These are phyloP conservation scores for Lipomyces kockii DNA, from an alignment of 805 yeast species.

Conservation along the genomic window DNA sequence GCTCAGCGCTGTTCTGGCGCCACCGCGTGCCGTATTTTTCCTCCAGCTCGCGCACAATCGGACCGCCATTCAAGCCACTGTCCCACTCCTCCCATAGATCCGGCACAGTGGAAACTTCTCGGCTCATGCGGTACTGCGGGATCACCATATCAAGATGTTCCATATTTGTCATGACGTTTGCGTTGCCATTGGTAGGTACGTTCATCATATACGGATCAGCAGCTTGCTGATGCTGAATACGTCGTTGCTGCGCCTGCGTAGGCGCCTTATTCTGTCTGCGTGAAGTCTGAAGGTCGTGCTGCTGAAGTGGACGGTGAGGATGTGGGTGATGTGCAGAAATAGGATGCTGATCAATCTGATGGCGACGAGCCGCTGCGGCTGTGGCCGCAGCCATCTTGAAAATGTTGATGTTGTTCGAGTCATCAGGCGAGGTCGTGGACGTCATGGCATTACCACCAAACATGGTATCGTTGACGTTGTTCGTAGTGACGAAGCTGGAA, in stretches of 20 bases:
- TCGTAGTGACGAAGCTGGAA: background rate
- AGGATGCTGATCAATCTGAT: conserved; percentile 7
- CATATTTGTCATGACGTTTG: conserved; percentile 12
- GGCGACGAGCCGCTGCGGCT: conserved; percentile 6
- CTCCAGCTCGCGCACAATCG: conserved; percentile 29
- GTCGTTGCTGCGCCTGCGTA: conserved; percentile 23
- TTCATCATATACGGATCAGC: conserved; percentile 21
- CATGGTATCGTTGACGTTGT: conserved; percentile 5
- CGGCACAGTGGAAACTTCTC: conserved; percentile 30
- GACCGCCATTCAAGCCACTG: conserved; percentile 33
- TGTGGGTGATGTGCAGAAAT: background rate
- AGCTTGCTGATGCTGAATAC: conserved; percentile 27
- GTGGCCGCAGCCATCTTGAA: conserved; percentile 20
- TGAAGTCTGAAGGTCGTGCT: background rate
- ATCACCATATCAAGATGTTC: background rate
- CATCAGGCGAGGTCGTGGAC: conserved; percentile 11
- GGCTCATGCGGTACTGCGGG: conserved; percentile 32
- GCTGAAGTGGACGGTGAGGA: conserved; percentile 13
- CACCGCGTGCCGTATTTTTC: conserved; percentile 33
- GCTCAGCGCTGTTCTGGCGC: conserved; percentile 31
- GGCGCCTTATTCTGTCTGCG: conserved; percentile 28
- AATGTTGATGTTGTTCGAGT: conserved; percentile 14
- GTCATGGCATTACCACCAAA: conserved; percentile 11
- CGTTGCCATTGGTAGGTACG: conserved; percentile 7
- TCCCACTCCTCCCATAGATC: conserved; percentile 35